Percentiles rank a stretch among this genome's conserved stretches.
These are phyloP conservation scores for Talaromyces nanjingensis DNA, from an alignment of 495 filamentous ascomycete species.

Conservation along the genomic window DNA sequence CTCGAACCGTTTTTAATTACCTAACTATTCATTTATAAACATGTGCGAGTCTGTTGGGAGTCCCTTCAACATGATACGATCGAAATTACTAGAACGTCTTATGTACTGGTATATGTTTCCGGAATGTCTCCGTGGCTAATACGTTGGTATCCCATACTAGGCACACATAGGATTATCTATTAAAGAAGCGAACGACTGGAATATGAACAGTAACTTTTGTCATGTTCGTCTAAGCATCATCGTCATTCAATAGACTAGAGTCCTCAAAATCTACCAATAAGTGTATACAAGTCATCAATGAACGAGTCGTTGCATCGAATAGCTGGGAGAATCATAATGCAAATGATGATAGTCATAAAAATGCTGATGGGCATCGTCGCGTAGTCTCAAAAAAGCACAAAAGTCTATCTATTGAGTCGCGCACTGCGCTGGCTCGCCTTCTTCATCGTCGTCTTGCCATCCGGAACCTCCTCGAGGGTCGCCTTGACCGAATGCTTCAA, in stretches of 20 bases:
- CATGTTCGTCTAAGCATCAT: neutral
- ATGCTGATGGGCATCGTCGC: neutral
- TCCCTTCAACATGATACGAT: neutral
- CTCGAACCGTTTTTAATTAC: neutral
- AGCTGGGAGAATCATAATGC: neutral
- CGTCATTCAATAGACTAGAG: neutral
- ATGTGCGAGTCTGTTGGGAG: neutral
- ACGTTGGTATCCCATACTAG: neutral
- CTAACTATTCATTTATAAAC: neutral
- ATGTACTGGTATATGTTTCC: neutral
- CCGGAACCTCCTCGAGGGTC: slow-evolving; percentile 65
- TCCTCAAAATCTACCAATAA: neutral
- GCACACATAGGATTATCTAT: neutral
- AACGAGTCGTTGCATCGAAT: neutral
- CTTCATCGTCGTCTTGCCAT: slow-evolving; percentile 74
- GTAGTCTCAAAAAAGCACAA: neutral
- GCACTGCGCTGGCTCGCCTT: slow-evolving; percentile 60
- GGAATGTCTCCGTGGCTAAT: neutral
- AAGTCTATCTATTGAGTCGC: slow-evolving; percentile 62
- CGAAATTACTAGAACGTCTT: neutral
- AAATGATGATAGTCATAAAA: neutral
- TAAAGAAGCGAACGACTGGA: neutral
- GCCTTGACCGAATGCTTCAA: slow-evolving; percentile 70
- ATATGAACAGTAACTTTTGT: neutral
- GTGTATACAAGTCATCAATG: neutral